Conservation (phyloP, 768 basidiomycete species). For the Lactifluus hygrophoroides region DNA sequence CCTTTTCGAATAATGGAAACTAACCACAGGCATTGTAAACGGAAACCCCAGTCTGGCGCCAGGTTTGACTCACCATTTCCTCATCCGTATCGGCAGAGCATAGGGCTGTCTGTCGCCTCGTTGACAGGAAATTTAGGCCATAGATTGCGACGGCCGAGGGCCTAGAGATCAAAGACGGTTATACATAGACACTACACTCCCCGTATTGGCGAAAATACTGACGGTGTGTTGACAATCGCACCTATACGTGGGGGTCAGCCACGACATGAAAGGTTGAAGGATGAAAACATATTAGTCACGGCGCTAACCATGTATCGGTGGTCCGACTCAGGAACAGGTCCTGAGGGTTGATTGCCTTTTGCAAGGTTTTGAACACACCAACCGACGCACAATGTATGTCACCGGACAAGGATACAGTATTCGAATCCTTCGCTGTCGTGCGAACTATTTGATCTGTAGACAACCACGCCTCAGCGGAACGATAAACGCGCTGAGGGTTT, state of each 20-base stretch:
- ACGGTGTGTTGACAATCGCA: constrained; percentile 97
- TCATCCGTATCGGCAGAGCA: constrained; percentile 82
- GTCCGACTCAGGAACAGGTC: constrained; percentile 49
- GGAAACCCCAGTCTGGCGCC: neutral
- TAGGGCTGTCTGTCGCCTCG: constrained; percentile 79
- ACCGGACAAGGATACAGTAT: constrained; percentile 75
- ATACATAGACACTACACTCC: neutral
- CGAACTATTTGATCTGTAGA: too few relatives aligned
- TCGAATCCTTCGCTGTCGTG: constrained; percentile 51
- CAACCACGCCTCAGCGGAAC: too few relatives aligned
- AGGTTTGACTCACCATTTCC: constrained; percentile 51
- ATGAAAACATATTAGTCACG: constrained; percentile 58
- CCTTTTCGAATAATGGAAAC: constrained; percentile 69
- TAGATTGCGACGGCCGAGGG: constrained; percentile 66
- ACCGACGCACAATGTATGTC: constrained; percentile 93
- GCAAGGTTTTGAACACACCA: constrained; percentile 64
- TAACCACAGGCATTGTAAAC: constrained; percentile 24
- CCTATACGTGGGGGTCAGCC: constrained; percentile 30
- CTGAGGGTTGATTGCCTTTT: constrained; percentile 38
- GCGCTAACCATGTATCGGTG: constrained; percentile 88
- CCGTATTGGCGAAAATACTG: constrained; percentile 25
- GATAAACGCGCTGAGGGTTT: too few relatives aligned
- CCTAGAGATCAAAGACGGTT: too few relatives aligned
- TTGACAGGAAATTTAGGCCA: constrained; percentile 73
- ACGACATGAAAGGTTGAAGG: neutral